Percentiles rank a stretch among this genome's conserved stretches.
These are phyloP conservation scores for Sutorius australiensis DNA, from an alignment of 768 basidiomycete genomes.

Conservation along the genomic window DNA sequence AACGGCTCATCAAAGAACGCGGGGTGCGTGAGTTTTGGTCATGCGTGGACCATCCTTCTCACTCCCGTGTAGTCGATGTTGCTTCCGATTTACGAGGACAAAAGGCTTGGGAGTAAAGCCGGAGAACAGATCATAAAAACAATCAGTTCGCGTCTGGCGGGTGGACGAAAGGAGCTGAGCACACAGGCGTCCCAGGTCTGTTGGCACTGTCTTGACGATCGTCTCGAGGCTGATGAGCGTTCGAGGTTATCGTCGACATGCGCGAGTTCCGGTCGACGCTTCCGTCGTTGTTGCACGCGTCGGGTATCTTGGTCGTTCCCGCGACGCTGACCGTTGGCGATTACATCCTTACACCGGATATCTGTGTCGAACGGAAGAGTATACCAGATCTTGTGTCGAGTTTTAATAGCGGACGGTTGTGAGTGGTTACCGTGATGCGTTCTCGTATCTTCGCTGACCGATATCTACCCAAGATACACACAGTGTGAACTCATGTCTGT, in stretches of 20 bases:
- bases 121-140: constrained; percentile 69
- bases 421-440: constrained; percentile 33
- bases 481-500: constrained; percentile 97
- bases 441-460: not conserved
- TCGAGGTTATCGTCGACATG: constrained; percentile 92
- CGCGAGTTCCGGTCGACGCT: constrained; percentile 93
- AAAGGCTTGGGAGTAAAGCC: constrained; percentile 34
- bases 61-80: constrained; percentile 69
- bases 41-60: not conserved
- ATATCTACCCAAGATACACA: constrained; percentile 61
- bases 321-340: constrained; percentile 93
- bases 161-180: constrained; percentile 68
- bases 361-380: constrained; percentile 95
- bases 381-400: constrained; percentile 88
- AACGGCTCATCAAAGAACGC: constrained; percentile 86
- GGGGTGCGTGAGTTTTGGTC: constrained; percentile 54
- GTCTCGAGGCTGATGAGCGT: not conserved
- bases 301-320: constrained; percentile 76
- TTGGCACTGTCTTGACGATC: not conserved
- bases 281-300: constrained; percentile 85
- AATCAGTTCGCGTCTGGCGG: constrained; percentile 81
- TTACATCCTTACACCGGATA: constrained; percentile 92
- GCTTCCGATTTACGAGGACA: constrained; percentile 72
- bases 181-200: constrained; percentile 61
- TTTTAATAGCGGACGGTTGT: constrained; percentile 93